phyloP scores from a whole-genome alignment of 768 basidiomycete genomes.

The Amanita subjunquillea region DNA sequence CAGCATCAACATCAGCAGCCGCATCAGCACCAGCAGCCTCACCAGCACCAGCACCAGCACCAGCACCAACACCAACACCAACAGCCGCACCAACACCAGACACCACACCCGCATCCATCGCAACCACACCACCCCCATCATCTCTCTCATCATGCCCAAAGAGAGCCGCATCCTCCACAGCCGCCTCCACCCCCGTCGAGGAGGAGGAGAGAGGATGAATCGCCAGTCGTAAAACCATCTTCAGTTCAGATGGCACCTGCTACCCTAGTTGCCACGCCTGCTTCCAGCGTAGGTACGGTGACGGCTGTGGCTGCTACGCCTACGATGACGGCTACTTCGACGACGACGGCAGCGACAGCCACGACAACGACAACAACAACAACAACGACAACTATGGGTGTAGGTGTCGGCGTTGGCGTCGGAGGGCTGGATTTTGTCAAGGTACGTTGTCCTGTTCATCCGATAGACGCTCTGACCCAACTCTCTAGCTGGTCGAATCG shows the following conservation, averaged over 20 bases:
- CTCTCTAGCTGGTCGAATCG: constrained; percentile 13
- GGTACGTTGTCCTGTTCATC: constrained; percentile 10
- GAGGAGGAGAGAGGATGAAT: neutral
- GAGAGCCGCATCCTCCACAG: constrained; percentile 11
- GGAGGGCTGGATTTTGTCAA: constrained; percentile 18
- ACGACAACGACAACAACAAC: constrained; percentile 4
- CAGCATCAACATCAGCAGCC: neutral
- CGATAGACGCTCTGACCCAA: constrained; percentile 4
- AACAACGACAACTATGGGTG: constrained; percentile 4
- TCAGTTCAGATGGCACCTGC: neutral
- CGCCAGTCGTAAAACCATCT: neutral
- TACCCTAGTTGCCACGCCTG: neutral
- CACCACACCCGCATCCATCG: constrained; percentile 2
- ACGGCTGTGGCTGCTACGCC: neutral
- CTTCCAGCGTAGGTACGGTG: neutral
- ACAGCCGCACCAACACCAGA: constrained; percentile 6
- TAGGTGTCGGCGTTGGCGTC: constrained; percentile 3
- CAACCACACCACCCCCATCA: constrained; percentile 10
- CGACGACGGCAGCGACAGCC: neutral
- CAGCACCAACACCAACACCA: constrained; percentile 10
- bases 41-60: constrained; percentile 16
- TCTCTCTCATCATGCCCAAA: constrained; percentile 15
- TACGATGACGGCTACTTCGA: neutral
- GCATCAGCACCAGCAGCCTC: constrained; percentile 7
- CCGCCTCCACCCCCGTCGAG: neutral